A percentile compares a stretch with the other conserved stretches of the same genome.
These are phyloP conservation scores for Jamesozyma lodderae DNA, from an alignment of 805 yeast genomes.

Conservation along the genomic window DNA sequence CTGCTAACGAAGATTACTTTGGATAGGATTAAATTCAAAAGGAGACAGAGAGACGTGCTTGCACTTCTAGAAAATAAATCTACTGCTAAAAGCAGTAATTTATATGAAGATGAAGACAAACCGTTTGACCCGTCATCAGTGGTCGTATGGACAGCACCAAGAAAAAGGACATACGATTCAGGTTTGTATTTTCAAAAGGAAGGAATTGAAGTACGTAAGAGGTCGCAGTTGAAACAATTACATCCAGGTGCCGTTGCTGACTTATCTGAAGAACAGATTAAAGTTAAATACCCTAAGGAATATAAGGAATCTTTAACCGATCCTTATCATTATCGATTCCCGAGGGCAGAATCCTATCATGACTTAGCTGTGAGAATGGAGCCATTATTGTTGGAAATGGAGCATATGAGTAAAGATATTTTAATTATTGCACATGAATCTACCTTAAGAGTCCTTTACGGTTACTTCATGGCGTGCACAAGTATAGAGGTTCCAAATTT, in stretches of 20 bases:
- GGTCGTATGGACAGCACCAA: slow-evolving; percentile 87
- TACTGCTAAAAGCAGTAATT: not conserved
- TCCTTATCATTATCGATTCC: slow-evolving; percentile 88
- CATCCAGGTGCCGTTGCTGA: slow-evolving; percentile 85
- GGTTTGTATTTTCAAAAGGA: slow-evolving; percentile 55
- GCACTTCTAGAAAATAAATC: not conserved
- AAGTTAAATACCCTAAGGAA: slow-evolving; percentile 56
- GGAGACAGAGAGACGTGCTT: slow-evolving; percentile 1
- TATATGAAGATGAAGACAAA: not conserved
- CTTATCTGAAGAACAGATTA: slow-evolving; percentile 51
- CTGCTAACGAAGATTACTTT: slow-evolving; percentile 51
- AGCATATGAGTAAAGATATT: slow-evolving; percentile 79
- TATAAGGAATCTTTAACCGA: slow-evolving; percentile 56
- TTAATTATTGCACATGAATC: slow-evolving; percentile 90
- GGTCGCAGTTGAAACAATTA: slow-evolving; percentile 77
- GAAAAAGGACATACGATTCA: slow-evolving; percentile 74
- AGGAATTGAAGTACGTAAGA: slow-evolving; percentile 59
- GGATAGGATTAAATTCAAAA: slow-evolving; percentile 26
- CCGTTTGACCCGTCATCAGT: slow-evolving; percentile 3
- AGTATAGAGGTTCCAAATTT: slow-evolving; percentile 78
- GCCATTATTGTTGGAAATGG: slow-evolving; percentile 88
- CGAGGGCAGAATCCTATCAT: slow-evolving; percentile 91
- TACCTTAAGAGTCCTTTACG: slow-evolving; percentile 79
- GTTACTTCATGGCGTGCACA: slow-evolving; percentile 88
- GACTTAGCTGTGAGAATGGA: slow-evolving; percentile 92